phyloP scores from a whole-genome alignment of 2,329 filamentous ascomycete genomes.

The Hortaea werneckii region DNA sequence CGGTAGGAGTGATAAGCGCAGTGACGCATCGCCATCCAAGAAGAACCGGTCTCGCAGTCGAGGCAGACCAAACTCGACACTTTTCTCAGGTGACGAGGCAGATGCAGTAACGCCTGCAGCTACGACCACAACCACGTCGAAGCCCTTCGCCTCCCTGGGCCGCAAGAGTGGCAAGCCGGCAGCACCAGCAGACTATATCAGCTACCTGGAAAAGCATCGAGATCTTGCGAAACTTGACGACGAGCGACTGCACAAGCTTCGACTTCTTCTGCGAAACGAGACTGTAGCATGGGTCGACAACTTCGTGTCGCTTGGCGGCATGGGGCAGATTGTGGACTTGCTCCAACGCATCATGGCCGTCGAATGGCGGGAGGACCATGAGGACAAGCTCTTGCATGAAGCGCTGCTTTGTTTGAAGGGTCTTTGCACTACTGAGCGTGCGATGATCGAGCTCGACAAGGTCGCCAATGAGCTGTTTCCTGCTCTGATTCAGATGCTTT shows the following conservation, averaged over 20 bases:
- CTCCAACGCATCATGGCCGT: slow-evolving; percentile 88
- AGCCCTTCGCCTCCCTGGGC: slow-evolving; percentile 19
- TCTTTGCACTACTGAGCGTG: slow-evolving; percentile 80
- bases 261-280: slow-evolving; percentile 82
- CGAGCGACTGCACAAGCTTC: slow-evolving; percentile 88
- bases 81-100: slow-evolving; percentile 41
- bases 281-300: slow-evolving; percentile 91
- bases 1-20: slow-evolving; percentile 49
- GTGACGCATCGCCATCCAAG: slow-evolving; percentile 53
- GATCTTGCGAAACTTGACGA: slow-evolving; percentile 80
- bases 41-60: slow-evolving; percentile 58
- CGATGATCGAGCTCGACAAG: slow-evolving; percentile 67
- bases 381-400: slow-evolving; percentile 86
- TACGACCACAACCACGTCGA: slow-evolving; percentile 7
- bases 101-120: slow-evolving; percentile 4
- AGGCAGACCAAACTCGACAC: slow-evolving; percentile 44
- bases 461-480: slow-evolving; percentile 78
- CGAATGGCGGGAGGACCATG: slow-evolving; percentile 97
- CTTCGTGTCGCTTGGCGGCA: slow-evolving; percentile 81
- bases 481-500: slow-evolving; percentile 76
- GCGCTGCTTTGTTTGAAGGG: slow-evolving; percentile 88
- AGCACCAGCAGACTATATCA: slow-evolving; percentile 72
- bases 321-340: slow-evolving; percentile 80
- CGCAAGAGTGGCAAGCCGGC: slow-evolving; percentile 37
- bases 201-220: slow-evolving; percentile 69